Base-by-base conservation (phyloP, 495 filamentous ascomycete genomes). In the Aspergillus mulundensis region DNA sequence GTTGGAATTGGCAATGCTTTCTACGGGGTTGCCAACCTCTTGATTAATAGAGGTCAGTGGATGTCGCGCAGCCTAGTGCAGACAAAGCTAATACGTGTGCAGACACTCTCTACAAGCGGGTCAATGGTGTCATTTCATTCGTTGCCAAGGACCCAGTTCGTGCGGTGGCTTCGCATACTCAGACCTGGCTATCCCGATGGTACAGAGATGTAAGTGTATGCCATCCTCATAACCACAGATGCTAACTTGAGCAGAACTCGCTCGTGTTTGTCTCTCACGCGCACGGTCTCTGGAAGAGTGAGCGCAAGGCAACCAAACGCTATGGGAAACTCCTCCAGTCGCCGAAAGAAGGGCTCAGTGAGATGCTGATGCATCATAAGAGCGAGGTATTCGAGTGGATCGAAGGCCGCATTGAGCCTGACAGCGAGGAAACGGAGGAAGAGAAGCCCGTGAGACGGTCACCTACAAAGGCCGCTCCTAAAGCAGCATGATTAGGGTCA, bases 1-100 rank as follows among this genome's bases (percentile, higher is more conserved):
- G 72, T 99, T 47, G 93, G 94, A 4, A 81, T 95, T 2, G 95
- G 94, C 10, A 82, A 86, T 57, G 82, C 87, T 0, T 89, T 88
- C 58, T 71, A 84, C 8, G 87, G 85, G 0, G 76, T 89, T 19
- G 83, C 86, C 47, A 75, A 86, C n/a, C 77, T 91, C 1, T 69
- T 91, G 5, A 84, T 83, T 21, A 82, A 84, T 54, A 72, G 86
- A 70, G 82, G 86, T 88, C 71, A 53, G 73, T 52, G 25, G 32
- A 16, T 50, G 28, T 32, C 14, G 11, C 16, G 41, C 34, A 5
- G 28, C 32, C 46, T 57, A 28, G 34, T 11, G 25, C 19, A 40
- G 20, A 46, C 49, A 50, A 14, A 50, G 53, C 49, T 57, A 56
- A 58, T 44, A 21, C 53, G 68, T 77, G 0, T 62, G 38, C 38